phyloP scores from a whole-genome alignment of 495 filamentous ascomycete genomes.

The Margaritispora aquatica region DNA sequence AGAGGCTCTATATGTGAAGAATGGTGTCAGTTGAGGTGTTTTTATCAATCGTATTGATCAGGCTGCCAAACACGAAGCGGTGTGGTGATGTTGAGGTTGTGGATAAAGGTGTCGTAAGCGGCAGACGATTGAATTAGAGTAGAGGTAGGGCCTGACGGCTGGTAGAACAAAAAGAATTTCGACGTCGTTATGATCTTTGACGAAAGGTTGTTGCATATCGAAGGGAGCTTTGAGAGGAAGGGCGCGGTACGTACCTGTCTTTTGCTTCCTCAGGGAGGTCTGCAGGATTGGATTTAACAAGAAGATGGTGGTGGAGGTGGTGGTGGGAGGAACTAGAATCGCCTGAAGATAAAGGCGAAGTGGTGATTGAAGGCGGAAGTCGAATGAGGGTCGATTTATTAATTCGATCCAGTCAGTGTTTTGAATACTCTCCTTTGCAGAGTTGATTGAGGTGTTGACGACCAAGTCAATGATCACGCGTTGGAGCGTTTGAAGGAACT shows the following conservation, averaged over 20 bases:
- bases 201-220: conserved; percentile 2
- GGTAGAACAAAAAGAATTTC: neutral
- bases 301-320: conserved; percentile 10
- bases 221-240: conserved; percentile 3
- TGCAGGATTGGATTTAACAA: too few relatives aligned
- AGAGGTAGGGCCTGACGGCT: conserved; percentile 7
- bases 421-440: conserved; percentile 4
- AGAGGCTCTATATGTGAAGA: conserved; percentile 10
- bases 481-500: neutral
- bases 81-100: too few relatives aligned
- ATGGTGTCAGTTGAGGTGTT: conserved; percentile 15
- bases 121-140: conserved; percentile 4
- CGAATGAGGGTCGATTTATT: neutral
- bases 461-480: conserved; percentile 14
- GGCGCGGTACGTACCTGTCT: conserved; percentile 22
- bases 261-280: conserved; percentile 12
- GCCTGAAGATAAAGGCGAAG: neutral
- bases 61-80: conserved; percentile 23
- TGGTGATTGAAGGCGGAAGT: neutral
- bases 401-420: too few relatives aligned
- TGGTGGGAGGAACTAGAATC: neutral
- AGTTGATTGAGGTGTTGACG: neutral
- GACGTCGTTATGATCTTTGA: too few relatives aligned
- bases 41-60: too few relatives aligned
- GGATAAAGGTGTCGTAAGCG: conserved; percentile 17